Evolutionary conservation across 2,329 filamentous ascomycete genomes (phyloP).

Genomic region (Penicillium sp.): DNA sequence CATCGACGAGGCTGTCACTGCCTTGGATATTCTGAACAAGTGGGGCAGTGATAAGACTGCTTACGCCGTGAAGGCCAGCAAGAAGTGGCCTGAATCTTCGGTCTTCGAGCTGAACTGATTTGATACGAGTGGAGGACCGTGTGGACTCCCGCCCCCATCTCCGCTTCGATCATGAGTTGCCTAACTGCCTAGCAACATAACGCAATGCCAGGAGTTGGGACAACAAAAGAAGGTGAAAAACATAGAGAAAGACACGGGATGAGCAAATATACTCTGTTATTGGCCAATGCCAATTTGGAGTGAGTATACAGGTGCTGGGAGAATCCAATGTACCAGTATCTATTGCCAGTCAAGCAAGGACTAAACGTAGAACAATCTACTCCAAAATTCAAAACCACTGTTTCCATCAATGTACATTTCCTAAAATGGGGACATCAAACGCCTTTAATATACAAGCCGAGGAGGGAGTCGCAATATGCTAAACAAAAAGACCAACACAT

Average conservation of each 20-base stretch:
- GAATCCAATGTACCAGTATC: constrained; percentile 9
- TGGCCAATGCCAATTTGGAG: constrained; percentile 2
- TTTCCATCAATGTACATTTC: constrained; percentile 12
- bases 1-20: constrained; percentile 58
- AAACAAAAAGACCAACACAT: constrained; percentile 18
- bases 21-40: constrained; percentile 52
- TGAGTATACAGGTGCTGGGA: constrained; percentile 6
- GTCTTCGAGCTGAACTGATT: constrained; percentile 34
- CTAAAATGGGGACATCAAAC: constrained; percentile 14
- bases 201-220: background rate
- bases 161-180: constrained; percentile 1
- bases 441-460: constrained; percentile 28
- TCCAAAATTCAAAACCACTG: background rate
- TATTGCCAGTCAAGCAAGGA: constrained; percentile 3
- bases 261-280: constrained; percentile 5
- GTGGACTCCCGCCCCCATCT: background rate
- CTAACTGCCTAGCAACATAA: background rate
- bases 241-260: constrained; percentile 8
- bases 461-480: constrained; percentile 25
- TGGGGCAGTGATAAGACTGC: constrained; percentile 55
- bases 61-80: constrained; percentile 46
- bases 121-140: background rate
- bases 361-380: constrained; percentile 6
- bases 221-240: background rate
- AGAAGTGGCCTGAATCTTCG: constrained; percentile 44